Percentiles rank a stretch among this genome's conserved stretches.
These are phyloP conservation scores for Cyclocybe cylindracea DNA, from an alignment of 768 basidiomycete genomes.

Conservation along the genomic window DNA sequence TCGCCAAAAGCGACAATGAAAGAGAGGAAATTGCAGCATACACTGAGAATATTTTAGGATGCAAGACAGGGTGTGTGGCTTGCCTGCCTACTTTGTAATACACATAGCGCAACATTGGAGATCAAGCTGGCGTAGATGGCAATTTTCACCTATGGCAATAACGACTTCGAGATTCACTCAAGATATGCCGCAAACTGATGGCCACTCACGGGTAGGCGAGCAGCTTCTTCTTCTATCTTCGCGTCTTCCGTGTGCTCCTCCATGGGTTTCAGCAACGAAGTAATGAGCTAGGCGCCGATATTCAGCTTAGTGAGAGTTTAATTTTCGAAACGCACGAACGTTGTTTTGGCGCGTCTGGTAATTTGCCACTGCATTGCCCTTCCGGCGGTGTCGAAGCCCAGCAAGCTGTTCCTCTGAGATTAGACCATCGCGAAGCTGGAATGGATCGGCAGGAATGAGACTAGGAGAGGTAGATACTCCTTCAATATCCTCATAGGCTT, in stretches of 20 bases:
- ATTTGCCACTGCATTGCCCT: conserved; percentile 61
- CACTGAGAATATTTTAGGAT: conserved; percentile 44
- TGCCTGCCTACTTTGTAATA: conserved; percentile 60
- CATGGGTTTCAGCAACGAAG: conserved; percentile 88
- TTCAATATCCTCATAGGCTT: conserved; percentile 47
- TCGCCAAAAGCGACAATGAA: conserved; percentile 87
- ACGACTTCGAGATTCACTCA: conserved; percentile 1
- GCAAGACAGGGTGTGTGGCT: neutral
- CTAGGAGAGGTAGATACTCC: conserved; percentile 33
- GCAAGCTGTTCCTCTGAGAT: conserved; percentile 64
- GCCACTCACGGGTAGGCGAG: conserved; percentile 62
- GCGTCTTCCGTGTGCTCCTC: conserved; percentile 88
- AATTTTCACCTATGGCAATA: conserved; percentile 68
- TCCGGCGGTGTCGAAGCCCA: conserved; percentile 59
- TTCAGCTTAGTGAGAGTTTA: conserved; percentile 3
- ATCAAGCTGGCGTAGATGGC: conserved; percentile 85
- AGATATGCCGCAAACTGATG: neutral
- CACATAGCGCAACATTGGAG: conserved; percentile 71
- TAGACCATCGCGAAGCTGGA: conserved; percentile 59
- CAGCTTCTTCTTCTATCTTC: conserved; percentile 61
- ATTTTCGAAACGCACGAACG: conserved; percentile 30
- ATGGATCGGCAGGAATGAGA: conserved; percentile 57
- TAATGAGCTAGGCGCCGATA: conserved; percentile 64
- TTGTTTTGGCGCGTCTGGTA: conserved; percentile 77
- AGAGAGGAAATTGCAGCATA: conserved; percentile 88